Conservation (phyloP, 805 yeast genomes). For the Candida golubevii region DNA sequence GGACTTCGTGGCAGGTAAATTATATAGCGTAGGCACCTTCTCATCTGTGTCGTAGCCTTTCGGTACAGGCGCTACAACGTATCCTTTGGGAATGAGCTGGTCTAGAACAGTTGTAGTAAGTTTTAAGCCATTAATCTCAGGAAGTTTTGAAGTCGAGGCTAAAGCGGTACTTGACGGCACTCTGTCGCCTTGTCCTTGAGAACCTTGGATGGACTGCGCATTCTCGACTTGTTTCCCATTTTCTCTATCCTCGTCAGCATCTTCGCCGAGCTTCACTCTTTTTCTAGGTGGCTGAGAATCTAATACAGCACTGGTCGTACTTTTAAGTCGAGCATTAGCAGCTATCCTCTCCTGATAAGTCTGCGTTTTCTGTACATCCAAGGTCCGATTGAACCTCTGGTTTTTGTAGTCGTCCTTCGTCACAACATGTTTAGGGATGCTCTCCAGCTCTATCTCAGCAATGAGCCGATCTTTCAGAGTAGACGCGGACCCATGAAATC, state of each 20-base stretch:
- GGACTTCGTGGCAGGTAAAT: constrained; percentile 46
- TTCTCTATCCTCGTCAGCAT: background rate
- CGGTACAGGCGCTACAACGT: constrained; percentile 42
- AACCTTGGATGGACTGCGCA: background rate
- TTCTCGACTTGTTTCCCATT: background rate
- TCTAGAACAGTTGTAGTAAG: constrained; percentile 46
- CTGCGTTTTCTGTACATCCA: constrained; percentile 18
- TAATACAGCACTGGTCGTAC: background rate
- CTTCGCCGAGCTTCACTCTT: background rate
- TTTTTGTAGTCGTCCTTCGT: constrained; percentile 41
- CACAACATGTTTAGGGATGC: constrained; percentile 10
- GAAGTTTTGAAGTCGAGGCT: background rate
- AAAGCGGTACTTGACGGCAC: background rate
- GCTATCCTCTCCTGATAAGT: constrained; percentile 16
- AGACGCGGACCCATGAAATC: constrained; percentile 36
- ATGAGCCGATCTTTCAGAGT: constrained; percentile 22
- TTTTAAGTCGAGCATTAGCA: constrained; percentile 1
- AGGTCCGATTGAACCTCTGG: constrained; percentile 26
- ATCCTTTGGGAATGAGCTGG: constrained; percentile 51
- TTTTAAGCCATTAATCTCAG: background rate
- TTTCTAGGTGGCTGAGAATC: background rate
- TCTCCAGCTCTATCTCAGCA: background rate
- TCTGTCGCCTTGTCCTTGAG: background rate
- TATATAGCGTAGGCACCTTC: constrained; percentile 33
- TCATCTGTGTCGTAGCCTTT: constrained; percentile 26